These are phyloP conservation scores for Boletellus sp. DNA, from an alignment of 768 basidiomycete genomes.

Conservation along the genomic window DNA sequence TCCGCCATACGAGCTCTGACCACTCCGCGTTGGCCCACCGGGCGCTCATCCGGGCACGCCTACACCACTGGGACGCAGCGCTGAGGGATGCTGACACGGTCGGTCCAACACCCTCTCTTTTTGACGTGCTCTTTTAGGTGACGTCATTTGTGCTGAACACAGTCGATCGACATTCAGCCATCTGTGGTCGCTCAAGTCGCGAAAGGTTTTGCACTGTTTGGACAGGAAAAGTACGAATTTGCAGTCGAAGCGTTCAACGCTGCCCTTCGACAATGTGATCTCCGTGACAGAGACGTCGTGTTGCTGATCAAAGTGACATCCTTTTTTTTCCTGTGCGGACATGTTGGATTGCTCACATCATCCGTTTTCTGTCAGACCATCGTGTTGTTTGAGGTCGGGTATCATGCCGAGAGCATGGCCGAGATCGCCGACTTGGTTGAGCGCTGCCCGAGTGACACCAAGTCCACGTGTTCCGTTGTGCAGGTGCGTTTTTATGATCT, in stretches of 20 bases:
- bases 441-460: conserved; percentile 1
- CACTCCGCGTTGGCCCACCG: conserved; percentile 2
- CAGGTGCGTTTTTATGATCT: conserved; percentile 2
- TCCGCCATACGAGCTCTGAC: neutral
- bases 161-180: conserved; percentile 10
- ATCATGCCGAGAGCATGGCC: conserved; percentile 13
- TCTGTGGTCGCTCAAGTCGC: conserved; percentile 8
- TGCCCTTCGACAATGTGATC: conserved; percentile 9
- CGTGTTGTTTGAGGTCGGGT: conserved; percentile 6
- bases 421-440: conserved; percentile 4
- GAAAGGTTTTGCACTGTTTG: conserved; percentile 9
- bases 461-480: neutral
- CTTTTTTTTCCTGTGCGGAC: no score
- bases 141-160: neutral
- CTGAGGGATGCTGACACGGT: conserved; percentile 12
- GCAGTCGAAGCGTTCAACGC: conserved; percentile 2
- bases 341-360: neutral
- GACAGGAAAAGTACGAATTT: conserved; percentile 3
- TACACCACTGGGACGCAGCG: conserved; percentile 3
- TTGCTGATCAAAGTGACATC: conserved; percentile 1
- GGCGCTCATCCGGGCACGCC: conserved; percentile 7
- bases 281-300: conserved; percentile 1
- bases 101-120: neutral
- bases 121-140: neutral
- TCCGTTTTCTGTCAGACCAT: neutral